Evolutionary conservation across 371 early-diverging fungal species (phyloP).

Genomic region (Apophysomyces variabilis): DNA sequence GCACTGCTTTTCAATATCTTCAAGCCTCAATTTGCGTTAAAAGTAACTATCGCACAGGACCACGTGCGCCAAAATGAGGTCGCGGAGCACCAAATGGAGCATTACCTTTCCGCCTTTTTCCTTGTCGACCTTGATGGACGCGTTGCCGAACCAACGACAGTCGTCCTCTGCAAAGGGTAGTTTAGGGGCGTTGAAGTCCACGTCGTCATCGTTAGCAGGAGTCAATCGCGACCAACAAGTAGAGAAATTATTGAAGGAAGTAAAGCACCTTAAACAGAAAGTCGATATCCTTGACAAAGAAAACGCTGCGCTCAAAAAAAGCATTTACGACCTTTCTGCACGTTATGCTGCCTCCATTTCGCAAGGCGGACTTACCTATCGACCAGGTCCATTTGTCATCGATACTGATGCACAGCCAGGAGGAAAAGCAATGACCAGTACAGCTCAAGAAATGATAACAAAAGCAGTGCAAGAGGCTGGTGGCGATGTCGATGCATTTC

Average conservation of each 20-base stretch:
- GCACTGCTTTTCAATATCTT: too few relatives aligned
- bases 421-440: conserved; percentile 19
- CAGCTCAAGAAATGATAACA: conserved; percentile 51
- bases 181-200: conserved; percentile 12
- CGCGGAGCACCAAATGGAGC: neutral
- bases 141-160: conserved; percentile 40
- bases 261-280: conserved; percentile 75
- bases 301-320: conserved; percentile 82
- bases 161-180: conserved; percentile 11
- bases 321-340: conserved; percentile 81
- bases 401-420: conserved; percentile 34
- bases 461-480: conserved; percentile 54
- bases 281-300: conserved; percentile 84
- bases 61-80: neutral
- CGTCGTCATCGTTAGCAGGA: conserved; percentile 23
- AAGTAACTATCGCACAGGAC: too few relatives aligned
- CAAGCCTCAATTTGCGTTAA: too few relatives aligned
- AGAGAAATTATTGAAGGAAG: conserved; percentile 72
- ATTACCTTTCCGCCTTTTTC: conserved; percentile 3
- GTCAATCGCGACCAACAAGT: conserved; percentile 56
- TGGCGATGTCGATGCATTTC: conserved; percentile 44
- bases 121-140: conserved; percentile 27
- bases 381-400: conserved; percentile 49
- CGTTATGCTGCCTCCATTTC: conserved; percentile 68
- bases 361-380: conserved; percentile 44